Evolutionary conservation across 2,329 filamentous ascomycete species (phyloP).

Genomic region (Stagonosporopsis rhizophila): DNA sequence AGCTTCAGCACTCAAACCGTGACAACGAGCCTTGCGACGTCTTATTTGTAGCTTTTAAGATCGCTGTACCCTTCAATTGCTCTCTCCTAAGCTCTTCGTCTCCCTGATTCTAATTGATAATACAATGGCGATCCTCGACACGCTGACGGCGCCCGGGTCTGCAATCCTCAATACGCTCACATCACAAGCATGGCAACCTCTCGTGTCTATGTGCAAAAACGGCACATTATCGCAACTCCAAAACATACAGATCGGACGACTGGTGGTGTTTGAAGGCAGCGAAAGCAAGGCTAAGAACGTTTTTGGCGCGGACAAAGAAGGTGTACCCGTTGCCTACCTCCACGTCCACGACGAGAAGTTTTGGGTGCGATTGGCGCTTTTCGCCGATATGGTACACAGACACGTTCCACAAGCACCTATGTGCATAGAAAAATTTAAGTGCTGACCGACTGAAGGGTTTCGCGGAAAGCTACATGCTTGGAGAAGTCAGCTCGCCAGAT

Average conservation of each 20-base stretch:
- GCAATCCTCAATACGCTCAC: slow-evolving; percentile 47
- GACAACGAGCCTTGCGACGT: slow-evolving; percentile 8
- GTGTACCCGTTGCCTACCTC: slow-evolving; percentile 60
- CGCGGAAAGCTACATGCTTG: slow-evolving; percentile 75
- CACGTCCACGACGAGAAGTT: slow-evolving; percentile 70
- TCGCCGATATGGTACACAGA: slow-evolving; percentile 70
- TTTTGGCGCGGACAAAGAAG: slow-evolving; percentile 51
- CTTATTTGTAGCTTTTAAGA: slow-evolving; percentile 2
- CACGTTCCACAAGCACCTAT: background rate
- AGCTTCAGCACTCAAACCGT: slow-evolving; percentile 11
- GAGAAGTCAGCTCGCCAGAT: slow-evolving; percentile 71
- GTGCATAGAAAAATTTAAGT: background rate
- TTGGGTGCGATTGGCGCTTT: slow-evolving; percentile 72
- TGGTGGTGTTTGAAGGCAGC: slow-evolving; percentile 55
- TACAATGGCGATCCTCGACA: slow-evolving; percentile 44
- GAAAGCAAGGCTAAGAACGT: slow-evolving; percentile 53
- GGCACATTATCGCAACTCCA: slow-evolving; percentile 55
- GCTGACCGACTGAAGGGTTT: slow-evolving; percentile 60
- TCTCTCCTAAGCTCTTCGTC: background rate
- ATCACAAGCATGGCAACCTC: slow-evolving; percentile 56
- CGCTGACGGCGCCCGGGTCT: slow-evolving; percentile 12
- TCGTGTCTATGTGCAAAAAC: slow-evolving; percentile 55
- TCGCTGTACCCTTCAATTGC: background rate
- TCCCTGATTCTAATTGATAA: background rate
- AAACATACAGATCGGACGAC: slow-evolving; percentile 55